A percentile compares a stretch with the other conserved stretches of the same genome.
phyloP scores from a whole-genome alignment of 2,329 filamentous ascomycete genomes.

The Aspergillus sp. region DNA sequence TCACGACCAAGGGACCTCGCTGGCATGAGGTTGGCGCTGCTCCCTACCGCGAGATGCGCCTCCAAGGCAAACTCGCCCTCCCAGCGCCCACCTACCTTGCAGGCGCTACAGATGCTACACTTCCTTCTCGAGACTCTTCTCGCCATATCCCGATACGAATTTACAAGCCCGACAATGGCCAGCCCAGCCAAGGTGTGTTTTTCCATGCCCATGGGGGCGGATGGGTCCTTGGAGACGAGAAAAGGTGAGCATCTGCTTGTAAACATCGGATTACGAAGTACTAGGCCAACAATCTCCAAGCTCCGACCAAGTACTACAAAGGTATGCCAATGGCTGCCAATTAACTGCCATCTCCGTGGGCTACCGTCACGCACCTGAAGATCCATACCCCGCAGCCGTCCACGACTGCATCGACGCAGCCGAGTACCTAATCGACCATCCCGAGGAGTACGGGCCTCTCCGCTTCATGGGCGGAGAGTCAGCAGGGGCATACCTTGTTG shows the following conservation, averaged over 20 bases:
- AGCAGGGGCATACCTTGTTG: conserved; percentile 3
- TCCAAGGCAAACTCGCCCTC: conserved; percentile 54
- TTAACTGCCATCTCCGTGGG: conserved; percentile 56
- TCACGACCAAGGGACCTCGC: conserved; percentile 35
- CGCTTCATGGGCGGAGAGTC: conserved; percentile 9
- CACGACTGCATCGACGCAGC: conserved; percentile 5
- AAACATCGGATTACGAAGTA: not conserved
- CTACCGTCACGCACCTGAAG: conserved; percentile 61
- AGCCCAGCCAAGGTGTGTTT: conserved; percentile 46
- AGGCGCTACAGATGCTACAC: conserved; percentile 45
- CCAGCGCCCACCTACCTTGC: conserved; percentile 49
- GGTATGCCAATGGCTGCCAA: conserved; percentile 50
- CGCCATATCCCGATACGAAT: conserved; percentile 55
- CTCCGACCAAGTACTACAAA: conserved; percentile 50
- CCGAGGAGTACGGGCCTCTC: not conserved
- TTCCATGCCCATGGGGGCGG: conserved; percentile 59
- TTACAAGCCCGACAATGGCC: conserved; percentile 50
- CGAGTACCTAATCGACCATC: conserved; percentile 6
- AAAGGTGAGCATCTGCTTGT: not conserved
- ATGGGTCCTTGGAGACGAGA: conserved; percentile 35
- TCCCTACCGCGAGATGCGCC: conserved; percentile 55
- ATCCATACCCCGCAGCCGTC: conserved; percentile 53
- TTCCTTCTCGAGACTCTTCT: conserved; percentile 54
- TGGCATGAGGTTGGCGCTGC: conserved; percentile 58
- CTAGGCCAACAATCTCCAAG: conserved; percentile 12